Evolutionary conservation across 2,329 filamentous ascomycete genomes (phyloP), one percentile per base, ranked within the genome.

Genomic region (Paraconiothyrium brasiliense): DNA sequence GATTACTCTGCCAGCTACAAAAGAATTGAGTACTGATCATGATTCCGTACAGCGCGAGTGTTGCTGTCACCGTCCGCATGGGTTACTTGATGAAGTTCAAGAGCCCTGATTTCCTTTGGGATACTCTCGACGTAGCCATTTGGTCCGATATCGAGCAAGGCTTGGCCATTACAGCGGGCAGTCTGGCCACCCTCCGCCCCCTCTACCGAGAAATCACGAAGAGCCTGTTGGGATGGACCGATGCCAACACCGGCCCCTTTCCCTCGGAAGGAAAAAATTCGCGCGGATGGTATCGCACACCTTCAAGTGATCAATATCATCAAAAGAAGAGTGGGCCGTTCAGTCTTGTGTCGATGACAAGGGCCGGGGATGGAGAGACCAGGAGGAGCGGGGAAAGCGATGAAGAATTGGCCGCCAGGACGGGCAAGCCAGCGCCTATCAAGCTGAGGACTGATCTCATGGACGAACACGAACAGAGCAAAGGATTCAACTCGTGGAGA

Each of bases 71-170:
- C 27, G 76, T 76, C 20, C 74, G 76, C 14, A 74, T 76, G 64
- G 71, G 69, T 8, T 78, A 70, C 55, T 70, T 78, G 43, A 72
- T 72, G 69, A 69, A 78, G n/a, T 78, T 78, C 58, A 69, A 64
- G 41, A 64, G 71, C 34, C 61, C 67, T 13, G 76, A 78, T 49
- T 78, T 78, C 61, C 74, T 78, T 22, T 78, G 65, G 61, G 74
- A 70, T 20, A 78, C 76, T 8, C 59, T 76, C 37, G 73, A 78
- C 49, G 76, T 78, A 22, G 76, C 76, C 8, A 77, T 78, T 47
- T 78, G 76, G 76, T 74, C 70, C 52, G 71, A 76, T 56, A 71
- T 71, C n/a, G 76, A 78, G 58, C 74, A 76, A 68, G 76, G 74
- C 34, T 72, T 78, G 8, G 76, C 72, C 54, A 76, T 78, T 44